Evolutionary conservation across 2,329 filamentous ascomycete genomes (phyloP).

Genomic region (Talaromyces albobiverticillius): DNA sequence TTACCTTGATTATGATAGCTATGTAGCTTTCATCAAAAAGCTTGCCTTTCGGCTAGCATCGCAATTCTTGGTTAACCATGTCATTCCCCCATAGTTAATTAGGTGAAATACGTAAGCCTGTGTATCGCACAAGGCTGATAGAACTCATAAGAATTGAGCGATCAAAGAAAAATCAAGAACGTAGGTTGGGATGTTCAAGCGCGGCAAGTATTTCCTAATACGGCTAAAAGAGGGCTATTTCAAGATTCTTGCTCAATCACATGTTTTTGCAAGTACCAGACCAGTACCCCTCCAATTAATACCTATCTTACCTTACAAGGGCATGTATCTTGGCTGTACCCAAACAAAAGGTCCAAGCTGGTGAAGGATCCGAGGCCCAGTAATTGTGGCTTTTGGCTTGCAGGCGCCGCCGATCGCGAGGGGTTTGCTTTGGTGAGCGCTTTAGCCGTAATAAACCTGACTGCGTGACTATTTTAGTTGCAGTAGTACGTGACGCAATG

Average conservation of each 20-base stretch:
- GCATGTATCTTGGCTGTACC: background rate
- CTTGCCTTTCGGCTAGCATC: background rate
- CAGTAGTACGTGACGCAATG: background rate
- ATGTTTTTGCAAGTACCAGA: background rate
- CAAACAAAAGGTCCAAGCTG: background rate
- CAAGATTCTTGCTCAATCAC: background rate
- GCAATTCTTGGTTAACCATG: background rate
- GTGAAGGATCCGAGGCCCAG: background rate
- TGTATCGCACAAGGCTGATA: background rate
- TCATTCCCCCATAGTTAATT: background rate
- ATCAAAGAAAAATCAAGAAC: no score
- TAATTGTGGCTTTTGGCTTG: conserved; percentile 1
- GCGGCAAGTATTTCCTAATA: background rate
- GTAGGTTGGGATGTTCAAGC: no score
- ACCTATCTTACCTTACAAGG: no score
- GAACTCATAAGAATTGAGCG: background rate
- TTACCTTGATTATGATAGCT: background rate
- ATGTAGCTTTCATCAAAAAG: background rate
- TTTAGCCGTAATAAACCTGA: background rate
- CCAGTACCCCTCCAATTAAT: background rate
- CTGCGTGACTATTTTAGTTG: background rate
- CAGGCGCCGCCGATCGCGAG: conserved; percentile 6
- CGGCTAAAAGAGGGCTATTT: background rate
- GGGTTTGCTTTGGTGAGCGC: background rate
- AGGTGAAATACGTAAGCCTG: background rate